Conservation (phyloP, 352 stramenopile species). For the Phytophthora megakarya region DNA sequence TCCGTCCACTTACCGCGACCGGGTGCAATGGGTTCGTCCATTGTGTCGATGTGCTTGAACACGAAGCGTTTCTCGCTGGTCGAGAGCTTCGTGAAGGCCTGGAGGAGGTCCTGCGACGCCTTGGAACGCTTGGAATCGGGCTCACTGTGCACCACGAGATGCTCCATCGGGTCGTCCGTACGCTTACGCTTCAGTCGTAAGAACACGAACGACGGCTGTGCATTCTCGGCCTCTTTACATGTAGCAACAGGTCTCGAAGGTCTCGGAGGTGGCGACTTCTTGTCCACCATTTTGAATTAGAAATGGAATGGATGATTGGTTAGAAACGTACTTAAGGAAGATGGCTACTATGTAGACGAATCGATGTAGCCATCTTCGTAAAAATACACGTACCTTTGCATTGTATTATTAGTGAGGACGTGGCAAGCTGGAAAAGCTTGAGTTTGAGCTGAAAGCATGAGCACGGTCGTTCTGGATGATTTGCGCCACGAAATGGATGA, state of each 20-base stretch:
- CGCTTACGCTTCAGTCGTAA: constrained; percentile 85
- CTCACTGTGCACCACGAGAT: constrained; percentile 67
- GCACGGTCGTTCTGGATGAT: constrained; percentile 45
- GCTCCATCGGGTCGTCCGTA: constrained; percentile 77
- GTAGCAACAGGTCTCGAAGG: too few relatives aligned
- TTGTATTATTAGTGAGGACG: background rate
- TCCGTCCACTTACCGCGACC: constrained; percentile 65
- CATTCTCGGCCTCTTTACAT: constrained; percentile 12
- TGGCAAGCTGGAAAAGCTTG: too few relatives aligned
- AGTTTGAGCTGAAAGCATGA: constrained; percentile 46
- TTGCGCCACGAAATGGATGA: constrained; percentile 54
- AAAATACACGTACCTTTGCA: too few relatives aligned
- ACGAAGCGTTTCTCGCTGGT: constrained; percentile 75
- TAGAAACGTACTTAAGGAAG: too few relatives aligned
- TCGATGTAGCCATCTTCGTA: too few relatives aligned
- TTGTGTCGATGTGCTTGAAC: constrained; percentile 85
- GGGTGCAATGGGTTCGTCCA: constrained; percentile 52
- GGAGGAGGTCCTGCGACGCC: constrained; percentile 42
- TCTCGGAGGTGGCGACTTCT: constrained; percentile 14
- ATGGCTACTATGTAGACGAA: too few relatives aligned
- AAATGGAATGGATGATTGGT: too few relatives aligned
- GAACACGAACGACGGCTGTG: constrained; percentile 61
- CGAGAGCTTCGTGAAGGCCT: constrained; percentile 67
- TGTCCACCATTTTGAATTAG: constrained; percentile 27
- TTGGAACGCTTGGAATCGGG: constrained; percentile 31